Percentiles rank a stretch among this genome's conserved stretches.
These are phyloP conservation scores for Cardamine occulta DNA, from an alignment of 345 rosid species.

Conservation along the genomic window DNA sequence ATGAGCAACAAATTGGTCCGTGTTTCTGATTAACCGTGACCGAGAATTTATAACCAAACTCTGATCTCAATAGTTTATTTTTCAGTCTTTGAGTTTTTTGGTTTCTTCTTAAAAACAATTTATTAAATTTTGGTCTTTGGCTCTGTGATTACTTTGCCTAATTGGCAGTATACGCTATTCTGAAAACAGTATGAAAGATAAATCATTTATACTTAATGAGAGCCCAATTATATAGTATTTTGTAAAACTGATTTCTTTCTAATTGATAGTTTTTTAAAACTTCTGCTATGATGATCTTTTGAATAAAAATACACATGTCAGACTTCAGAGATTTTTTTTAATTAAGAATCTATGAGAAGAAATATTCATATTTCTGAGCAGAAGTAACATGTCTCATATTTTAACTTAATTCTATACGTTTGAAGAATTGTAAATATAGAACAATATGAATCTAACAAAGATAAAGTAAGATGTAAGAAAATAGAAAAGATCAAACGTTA, in stretches of 20 bases:
- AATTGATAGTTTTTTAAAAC: no score
- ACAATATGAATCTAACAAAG: no score
- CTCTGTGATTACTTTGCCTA: conserved; percentile 36
- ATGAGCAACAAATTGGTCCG: conserved; percentile 49
- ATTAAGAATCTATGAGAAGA: conserved; percentile 41
- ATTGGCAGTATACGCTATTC: conserved; percentile 46
- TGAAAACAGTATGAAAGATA: conserved; percentile 28
- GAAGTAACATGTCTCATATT: neutral
- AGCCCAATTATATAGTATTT: neutral
- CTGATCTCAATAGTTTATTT: conserved; percentile 39
- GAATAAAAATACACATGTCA: conserved; percentile 46
- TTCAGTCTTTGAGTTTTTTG: neutral
- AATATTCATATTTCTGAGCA: conserved; percentile 26
- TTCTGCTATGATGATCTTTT: conserved; percentile 44
- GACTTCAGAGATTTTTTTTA: conserved; percentile 44
- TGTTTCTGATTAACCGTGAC: conserved; percentile 50
- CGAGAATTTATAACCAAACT: conserved; percentile 37
- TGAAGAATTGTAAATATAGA: neutral
- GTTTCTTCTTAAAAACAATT: neutral
- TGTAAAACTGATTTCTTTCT: neutral
- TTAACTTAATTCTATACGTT: no score
- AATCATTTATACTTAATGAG: conserved; percentile 9
- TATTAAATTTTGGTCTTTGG: neutral
- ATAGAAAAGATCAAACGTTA: no score
- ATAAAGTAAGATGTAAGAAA: no score